phyloP scores from a whole-genome alignment of 768 basidiomycete species.

The Dacryopinax primogenitus region DNA sequence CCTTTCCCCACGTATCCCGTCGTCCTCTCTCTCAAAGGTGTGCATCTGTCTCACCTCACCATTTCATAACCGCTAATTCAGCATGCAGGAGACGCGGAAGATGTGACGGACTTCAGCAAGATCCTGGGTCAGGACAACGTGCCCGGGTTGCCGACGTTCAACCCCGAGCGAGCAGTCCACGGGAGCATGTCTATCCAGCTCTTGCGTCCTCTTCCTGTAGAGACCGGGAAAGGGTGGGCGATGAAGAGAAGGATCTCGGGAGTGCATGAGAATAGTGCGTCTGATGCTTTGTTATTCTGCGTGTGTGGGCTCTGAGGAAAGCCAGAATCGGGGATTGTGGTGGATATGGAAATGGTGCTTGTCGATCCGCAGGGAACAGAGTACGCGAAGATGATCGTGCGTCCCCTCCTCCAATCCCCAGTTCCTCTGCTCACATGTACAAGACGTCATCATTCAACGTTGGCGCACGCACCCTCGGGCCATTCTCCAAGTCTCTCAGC shows the following conservation, averaged over 20 bases:
- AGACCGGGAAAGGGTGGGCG: constrained; percentile 69
- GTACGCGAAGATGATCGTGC: constrained; percentile 52
- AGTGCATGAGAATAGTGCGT: constrained; percentile 65
- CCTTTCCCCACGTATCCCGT: constrained; percentile 80
- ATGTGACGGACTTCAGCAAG: constrained; percentile 56
- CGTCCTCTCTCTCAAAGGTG: constrained; percentile 58
- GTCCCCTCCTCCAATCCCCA: constrained; percentile 15
- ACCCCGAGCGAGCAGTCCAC: constrained; percentile 62
- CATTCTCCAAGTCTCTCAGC: constrained; percentile 50
- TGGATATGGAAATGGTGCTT: constrained; percentile 50
- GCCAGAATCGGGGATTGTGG: constrained; percentile 60
- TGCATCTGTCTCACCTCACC: constrained; percentile 9
- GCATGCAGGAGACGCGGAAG: constrained; percentile 40
- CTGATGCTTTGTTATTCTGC: not conserved
- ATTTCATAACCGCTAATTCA: not conserved
- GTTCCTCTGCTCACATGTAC: not conserved
- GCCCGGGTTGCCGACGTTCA: constrained; percentile 57
- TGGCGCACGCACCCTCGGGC: constrained; percentile 52
- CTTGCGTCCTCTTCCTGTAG: constrained; percentile 59
- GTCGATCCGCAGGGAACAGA: constrained; percentile 47
- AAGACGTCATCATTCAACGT: constrained; percentile 58
- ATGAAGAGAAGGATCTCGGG: constrained; percentile 52
- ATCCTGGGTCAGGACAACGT: constrained; percentile 28
- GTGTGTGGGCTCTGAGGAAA: not conserved
- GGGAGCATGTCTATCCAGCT: constrained; percentile 69